A percentile compares a stretch with the other conserved stretches of the same genome.
phyloP scores from a whole-genome alignment of 2,329 filamentous ascomycete species.

The Zymoseptoria ardabiliae region DNA sequence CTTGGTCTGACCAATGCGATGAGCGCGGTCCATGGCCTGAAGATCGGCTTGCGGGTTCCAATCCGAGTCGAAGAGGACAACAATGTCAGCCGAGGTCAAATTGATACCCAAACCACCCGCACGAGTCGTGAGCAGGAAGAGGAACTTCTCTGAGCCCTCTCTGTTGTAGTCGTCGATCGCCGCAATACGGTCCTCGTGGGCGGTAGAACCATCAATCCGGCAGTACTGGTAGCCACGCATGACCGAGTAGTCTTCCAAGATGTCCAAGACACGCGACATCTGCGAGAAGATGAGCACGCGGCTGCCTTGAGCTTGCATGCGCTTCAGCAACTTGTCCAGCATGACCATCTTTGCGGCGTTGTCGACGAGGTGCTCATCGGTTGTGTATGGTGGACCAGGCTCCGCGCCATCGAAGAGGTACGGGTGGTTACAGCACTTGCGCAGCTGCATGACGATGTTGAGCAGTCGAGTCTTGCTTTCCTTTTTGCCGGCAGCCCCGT shows the following conservation, averaged over 20 bases:
- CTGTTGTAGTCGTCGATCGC: slow-evolving; percentile 99
- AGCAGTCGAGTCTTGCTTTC: slow-evolving; percentile 95
- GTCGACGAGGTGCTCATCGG: slow-evolving; percentile 87
- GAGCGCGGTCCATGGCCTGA: slow-evolving; percentile 97
- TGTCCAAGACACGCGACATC: slow-evolving; percentile 95
- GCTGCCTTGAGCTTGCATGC: slow-evolving; percentile 79
- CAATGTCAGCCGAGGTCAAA: slow-evolving; percentile 87
- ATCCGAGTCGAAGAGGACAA: slow-evolving; percentile 93
- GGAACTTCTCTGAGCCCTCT: slow-evolving; percentile 87
- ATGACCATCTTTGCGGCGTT: slow-evolving; percentile 98
- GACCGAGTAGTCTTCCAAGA: slow-evolving; percentile 95
- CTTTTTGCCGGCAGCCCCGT: slow-evolving; percentile 89
- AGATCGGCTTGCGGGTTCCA: slow-evolving; percentile 99
- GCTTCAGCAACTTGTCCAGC: slow-evolving; percentile 79
- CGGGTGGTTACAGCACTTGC: slow-evolving; percentile 98
- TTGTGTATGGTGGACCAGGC: slow-evolving; percentile 94
- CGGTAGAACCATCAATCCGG: slow-evolving; percentile 92
- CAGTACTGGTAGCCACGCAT: slow-evolving; percentile 94
- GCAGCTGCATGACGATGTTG: slow-evolving; percentile 98
- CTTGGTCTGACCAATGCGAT: slow-evolving; percentile 97
- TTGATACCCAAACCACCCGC: slow-evolving; percentile 97
- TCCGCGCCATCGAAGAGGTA: slow-evolving; percentile 97
- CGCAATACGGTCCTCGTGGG: slow-evolving; percentile 93
- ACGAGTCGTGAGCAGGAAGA: slow-evolving; percentile 91
- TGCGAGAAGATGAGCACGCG: slow-evolving; percentile 98